Percentiles rank a stretch among this genome's conserved stretches.
These are phyloP conservation scores for Fusarium proliferatum DNA, from an alignment of 2,329 filamentous ascomycete genomes.

Conservation along the genomic window DNA sequence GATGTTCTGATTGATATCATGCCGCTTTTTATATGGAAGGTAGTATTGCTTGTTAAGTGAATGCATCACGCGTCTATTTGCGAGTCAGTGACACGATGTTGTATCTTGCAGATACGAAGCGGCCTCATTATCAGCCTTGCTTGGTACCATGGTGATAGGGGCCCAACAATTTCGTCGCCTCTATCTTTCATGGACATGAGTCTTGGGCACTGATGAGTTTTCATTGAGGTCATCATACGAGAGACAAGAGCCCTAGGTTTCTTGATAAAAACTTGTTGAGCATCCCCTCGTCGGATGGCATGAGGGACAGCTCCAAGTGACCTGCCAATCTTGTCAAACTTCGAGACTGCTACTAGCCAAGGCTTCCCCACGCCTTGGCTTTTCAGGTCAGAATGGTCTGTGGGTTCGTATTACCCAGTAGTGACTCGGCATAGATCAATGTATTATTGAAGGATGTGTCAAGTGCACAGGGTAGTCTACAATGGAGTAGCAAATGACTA, in stretches of 20 bases:
- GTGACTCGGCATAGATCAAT: neutral
- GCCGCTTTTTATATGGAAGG: constrained; percentile 4
- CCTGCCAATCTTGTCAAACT: neutral
- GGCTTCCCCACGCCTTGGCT: neutral
- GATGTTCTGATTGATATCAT: neutral
- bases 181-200: fast-evolving
- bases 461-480: too few relatives aligned
- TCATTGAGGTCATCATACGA: neutral
- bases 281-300: neutral
- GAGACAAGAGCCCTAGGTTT: neutral
- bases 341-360: neutral
- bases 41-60: constrained; percentile 2
- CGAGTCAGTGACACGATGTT: neutral
- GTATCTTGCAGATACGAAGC: neutral
- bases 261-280: neutral
- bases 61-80: neutral
- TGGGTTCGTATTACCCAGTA: neutral
- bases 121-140: neutral
- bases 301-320: fast-evolving
- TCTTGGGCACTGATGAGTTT: fast-evolving
- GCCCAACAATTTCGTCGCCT: fast-evolving
- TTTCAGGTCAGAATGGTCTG: neutral
- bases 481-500: too few relatives aligned
- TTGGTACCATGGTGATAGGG: too few relatives aligned
- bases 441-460: neutral